Percentiles rank a stretch among this genome's conserved stretches.
Conservation (phyloP, 257 asterid species). For the Parsonsia alboflavescens region DNA sequence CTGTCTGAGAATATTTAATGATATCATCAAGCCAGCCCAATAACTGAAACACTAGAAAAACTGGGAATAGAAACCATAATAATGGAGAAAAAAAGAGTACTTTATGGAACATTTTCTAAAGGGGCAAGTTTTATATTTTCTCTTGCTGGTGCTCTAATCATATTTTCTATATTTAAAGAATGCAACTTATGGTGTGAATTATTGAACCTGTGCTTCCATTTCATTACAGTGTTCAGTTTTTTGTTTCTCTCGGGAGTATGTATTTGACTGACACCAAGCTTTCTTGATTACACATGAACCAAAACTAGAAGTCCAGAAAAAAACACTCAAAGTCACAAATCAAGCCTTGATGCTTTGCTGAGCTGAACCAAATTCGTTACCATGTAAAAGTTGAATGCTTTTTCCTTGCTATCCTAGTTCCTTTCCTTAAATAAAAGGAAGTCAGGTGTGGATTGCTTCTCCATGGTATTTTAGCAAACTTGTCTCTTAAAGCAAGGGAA, state of each 20-base stretch:
- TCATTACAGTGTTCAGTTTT: not conserved
- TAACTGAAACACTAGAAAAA: not conserved
- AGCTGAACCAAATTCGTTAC: not conserved
- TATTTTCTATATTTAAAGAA: not conserved
- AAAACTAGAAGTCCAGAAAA: not conserved
- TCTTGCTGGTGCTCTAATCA: not conserved
- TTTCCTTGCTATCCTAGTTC: not conserved
- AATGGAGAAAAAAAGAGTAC: not conserved
- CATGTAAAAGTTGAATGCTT: not conserved
- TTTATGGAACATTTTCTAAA: not conserved
- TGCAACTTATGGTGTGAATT: not conserved
- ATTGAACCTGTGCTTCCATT: not conserved
- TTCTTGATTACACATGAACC: not conserved
- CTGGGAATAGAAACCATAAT: not conserved
- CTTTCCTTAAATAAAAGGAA: not conserved
- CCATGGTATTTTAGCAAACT: not conserved
- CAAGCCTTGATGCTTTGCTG: not conserved
- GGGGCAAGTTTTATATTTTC: not conserved
- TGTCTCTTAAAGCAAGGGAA: not conserved
- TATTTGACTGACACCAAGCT: not conserved
- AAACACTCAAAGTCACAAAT: not conserved
- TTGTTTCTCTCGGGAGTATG: not conserved
- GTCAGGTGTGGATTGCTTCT: not conserved
- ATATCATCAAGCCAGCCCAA: conserved; percentile 23
- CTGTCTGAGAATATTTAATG: conserved; percentile 59